These are phyloP conservation scores for Fraxinus excelsior DNA, from an alignment of 257 asterid genomes.

Conservation along the genomic window DNA sequence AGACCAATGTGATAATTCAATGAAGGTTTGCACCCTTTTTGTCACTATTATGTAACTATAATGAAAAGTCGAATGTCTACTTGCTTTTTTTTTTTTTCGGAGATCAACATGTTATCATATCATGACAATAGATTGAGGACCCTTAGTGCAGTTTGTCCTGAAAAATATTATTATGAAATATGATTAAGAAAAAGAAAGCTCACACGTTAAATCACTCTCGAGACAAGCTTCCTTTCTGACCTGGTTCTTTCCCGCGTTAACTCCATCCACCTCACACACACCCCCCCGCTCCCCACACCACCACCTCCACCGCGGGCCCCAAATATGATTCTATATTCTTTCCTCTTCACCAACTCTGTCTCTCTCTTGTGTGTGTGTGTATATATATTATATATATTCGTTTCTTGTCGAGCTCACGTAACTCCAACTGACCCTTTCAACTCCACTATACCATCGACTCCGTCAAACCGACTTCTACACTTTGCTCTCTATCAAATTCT, in stretches of 20 bases:
- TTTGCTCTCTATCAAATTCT: no score
- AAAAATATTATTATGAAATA: no score
- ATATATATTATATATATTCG: background rate
- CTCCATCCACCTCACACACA: background rate
- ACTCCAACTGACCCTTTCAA: conserved; percentile 29
- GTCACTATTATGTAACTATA: no score
- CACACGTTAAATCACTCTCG: background rate
- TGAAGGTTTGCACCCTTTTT: no score
- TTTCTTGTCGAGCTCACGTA: conserved; percentile 36
- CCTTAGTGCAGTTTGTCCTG: no score
- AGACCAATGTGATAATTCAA: no score
- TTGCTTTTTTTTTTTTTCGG: no score
- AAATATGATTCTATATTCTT: conserved; percentile 37
- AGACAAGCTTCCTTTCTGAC: conserved; percentile 13
- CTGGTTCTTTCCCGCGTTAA: conserved; percentile 26
- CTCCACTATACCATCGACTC: conserved; percentile 23
- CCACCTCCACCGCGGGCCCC: no score
- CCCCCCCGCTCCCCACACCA: background rate
- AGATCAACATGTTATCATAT: no score
- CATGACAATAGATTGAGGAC: no score
- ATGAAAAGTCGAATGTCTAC: no score
- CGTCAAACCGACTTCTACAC: background rate
- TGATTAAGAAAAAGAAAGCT: background rate
- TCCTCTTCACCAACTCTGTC: conserved; percentile 44
- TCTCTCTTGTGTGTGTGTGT: no score